Evolutionary conservation across 2,329 filamentous ascomycete genomes (phyloP), one percentile per base, ranked within the genome.

Genomic region (Akanthomyces dipterigenus): DNA sequence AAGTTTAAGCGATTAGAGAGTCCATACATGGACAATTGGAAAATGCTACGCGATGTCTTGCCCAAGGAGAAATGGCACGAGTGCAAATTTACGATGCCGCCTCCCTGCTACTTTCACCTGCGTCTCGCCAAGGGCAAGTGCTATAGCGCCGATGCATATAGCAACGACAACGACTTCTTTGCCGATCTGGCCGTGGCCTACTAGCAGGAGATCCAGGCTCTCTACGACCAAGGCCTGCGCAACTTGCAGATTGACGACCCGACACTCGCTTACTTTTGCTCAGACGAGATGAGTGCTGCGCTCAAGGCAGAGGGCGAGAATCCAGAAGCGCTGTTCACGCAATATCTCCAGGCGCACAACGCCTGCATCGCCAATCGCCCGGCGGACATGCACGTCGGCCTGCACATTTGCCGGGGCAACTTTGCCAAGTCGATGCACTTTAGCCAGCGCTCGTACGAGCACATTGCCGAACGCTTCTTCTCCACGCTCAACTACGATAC

Each of bases 271-370:
- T 80, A 88, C 71, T 89, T 89, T 72, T 89, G 87, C 75, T 87
- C 83, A 5, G 82, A 88, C 42, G 83, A 84, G 64, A 88, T 88
- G 84, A 75, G 86, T 18, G 75, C 78, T 60, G 83, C 84, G 31
- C 84, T 78, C 61, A 69, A 80, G 75, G 77, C 81, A 61, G 79
- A 80, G 24, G 87, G 88, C 65, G 76, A 81, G 48, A 79, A 85
- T 20, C 79, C 86, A 14, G 85, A 89, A 42, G 82, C 84, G 64
- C 81, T 90, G 65, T 81, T 91, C 55, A 83, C 88, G 66, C 79
- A 83, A 36, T 91, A 91, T 70, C 83, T 91, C 72, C 82, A 84
- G 71, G 83, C 88, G 67, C 90, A 91, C 78, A 91, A 91, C 70
- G 85, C 88, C 70, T 87, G 84, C 70, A 80, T 90, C 67, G 75